Evolutionary conservation across 306 rosid species (phyloP).

Genomic region (Aeschynomene evenia): DNA sequence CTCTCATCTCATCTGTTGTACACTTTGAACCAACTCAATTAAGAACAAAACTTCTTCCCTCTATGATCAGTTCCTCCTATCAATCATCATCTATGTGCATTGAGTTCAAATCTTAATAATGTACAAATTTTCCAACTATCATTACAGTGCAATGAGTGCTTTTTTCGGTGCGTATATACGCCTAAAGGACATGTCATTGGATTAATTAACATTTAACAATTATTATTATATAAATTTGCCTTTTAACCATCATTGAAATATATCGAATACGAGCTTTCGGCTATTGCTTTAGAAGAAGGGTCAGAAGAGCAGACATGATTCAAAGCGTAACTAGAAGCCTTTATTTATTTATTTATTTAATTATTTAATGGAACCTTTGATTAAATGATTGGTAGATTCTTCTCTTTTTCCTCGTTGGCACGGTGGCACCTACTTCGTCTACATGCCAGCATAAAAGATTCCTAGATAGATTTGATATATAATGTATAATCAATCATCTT

Average conservation of each 20-base stretch:
- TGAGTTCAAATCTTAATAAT: neutral
- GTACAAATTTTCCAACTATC: neutral
- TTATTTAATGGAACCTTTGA: neutral
- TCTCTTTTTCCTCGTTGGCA: neutral
- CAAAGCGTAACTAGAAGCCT: neutral
- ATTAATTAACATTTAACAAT: too few relatives aligned
- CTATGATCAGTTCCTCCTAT: slow-evolving; percentile 22
- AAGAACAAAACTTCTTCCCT: slow-evolving; percentile 7
- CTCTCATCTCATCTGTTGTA: slow-evolving; percentile 7
- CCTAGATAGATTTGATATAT: neutral
- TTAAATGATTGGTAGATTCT: neutral
- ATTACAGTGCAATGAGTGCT: neutral
- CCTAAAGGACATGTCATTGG: neutral
- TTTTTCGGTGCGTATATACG: too few relatives aligned
- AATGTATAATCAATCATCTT: too few relatives aligned
- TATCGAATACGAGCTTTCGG: neutral
- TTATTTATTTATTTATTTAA: too few relatives aligned
- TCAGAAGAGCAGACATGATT: neutral
- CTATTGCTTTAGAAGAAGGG: neutral
- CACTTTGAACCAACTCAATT: too few relatives aligned
- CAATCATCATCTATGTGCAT: too few relatives aligned
- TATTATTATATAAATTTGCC: neutral
- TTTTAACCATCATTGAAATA: neutral
- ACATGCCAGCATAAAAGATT: neutral
- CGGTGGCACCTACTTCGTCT: neutral